phyloP scores from a whole-genome alignment of 768 basidiomycete genomes.

The Boletus reticuloceps region DNA sequence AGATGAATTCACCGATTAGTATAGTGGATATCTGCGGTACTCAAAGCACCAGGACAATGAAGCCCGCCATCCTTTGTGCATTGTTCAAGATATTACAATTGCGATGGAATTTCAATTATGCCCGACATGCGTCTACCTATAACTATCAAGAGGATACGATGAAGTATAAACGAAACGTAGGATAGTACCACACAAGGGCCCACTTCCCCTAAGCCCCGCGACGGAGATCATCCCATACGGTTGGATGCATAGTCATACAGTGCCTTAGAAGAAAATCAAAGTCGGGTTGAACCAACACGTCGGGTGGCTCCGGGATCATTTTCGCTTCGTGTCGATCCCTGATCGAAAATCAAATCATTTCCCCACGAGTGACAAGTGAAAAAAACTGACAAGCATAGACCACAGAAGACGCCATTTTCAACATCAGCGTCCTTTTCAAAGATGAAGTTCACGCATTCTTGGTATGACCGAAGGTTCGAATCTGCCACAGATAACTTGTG shows the following conservation, averaged over 20 bases:
- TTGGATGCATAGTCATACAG: conserved; percentile 46
- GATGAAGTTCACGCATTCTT: conserved; percentile 39
- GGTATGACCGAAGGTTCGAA: conserved; percentile 37
- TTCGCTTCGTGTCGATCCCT: conserved; percentile 27
- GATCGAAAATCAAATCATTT: not conserved
- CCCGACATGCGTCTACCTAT: not conserved
- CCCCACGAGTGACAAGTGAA: not conserved
- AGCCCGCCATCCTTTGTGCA: not conserved
- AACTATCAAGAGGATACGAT: conserved; percentile 17
- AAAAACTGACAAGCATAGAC: conserved; percentile 50
- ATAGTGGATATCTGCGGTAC: too few relatives aligned
- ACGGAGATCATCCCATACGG: conserved; percentile 46
- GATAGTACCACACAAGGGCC: conserved; percentile 1
- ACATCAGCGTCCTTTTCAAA: conserved; percentile 34
- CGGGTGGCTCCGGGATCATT: conserved; percentile 30
- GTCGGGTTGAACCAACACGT: conserved; percentile 25
- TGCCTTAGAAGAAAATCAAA: conserved; percentile 48
- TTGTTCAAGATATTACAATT: not conserved
- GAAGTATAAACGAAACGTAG: conserved; percentile 10
- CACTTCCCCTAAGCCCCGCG: conserved; percentile 9
- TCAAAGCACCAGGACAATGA: not conserved
- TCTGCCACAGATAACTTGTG: not conserved
- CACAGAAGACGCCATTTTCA: conserved; percentile 37
- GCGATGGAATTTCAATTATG: conserved; percentile 4
- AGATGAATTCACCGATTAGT: too few relatives aligned